These are phyloP conservation scores for Thermochaetoides thermophila DNA, from an alignment of 495 filamentous ascomycete genomes.

Conservation along the genomic window DNA sequence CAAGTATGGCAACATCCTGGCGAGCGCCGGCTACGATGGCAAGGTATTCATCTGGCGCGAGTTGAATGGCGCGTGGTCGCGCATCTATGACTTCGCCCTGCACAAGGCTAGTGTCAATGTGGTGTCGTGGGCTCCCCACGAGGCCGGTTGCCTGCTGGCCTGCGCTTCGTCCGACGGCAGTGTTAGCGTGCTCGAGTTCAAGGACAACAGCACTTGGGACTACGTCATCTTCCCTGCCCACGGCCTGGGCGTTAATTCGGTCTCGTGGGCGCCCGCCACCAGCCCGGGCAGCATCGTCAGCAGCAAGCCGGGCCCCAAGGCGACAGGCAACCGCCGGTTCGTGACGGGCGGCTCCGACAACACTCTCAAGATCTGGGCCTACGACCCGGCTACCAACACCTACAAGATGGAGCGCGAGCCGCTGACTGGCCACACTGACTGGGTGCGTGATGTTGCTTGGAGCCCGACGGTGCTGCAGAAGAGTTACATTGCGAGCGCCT, in stretches of 20 bases:
- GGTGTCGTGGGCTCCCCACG: conserved; percentile 92
- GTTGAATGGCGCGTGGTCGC: conserved; percentile 55
- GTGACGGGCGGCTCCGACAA: conserved; percentile 93
- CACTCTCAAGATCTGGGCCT: conserved; percentile 74
- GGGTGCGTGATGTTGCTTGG: conserved; percentile 98
- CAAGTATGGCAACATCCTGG: conserved; percentile 96
- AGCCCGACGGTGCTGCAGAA: conserved; percentile 84
- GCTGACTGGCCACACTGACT: conserved; percentile 74
- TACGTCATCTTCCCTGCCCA: conserved; percentile 84
- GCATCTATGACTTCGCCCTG: conserved; percentile 77
- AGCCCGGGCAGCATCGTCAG: conserved; percentile 67
- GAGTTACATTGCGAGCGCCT: conserved; percentile 85
- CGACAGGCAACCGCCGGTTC: conserved; percentile 53
- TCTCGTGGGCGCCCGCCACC: conserved; percentile 83
- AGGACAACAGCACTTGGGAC: conserved; percentile 77
- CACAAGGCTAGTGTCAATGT: conserved; percentile 94
- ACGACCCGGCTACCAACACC: conserved; percentile 30
- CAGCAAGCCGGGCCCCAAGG: conserved; percentile 44
- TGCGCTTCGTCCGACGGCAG: conserved; percentile 88
- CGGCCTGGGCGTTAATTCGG: conserved; percentile 82
- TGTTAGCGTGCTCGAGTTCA: conserved; percentile 88
- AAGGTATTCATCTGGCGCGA: conserved; percentile 98
- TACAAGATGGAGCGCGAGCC: conserved; percentile 41
- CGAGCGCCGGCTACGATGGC: conserved; percentile 86
- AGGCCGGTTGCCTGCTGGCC: conserved; percentile 84